A percentile compares a stretch with the other conserved stretches of the same genome.
Conservation (phyloP, 2,329 filamentous ascomycete genomes). For the Pyricularia sp. region DNA sequence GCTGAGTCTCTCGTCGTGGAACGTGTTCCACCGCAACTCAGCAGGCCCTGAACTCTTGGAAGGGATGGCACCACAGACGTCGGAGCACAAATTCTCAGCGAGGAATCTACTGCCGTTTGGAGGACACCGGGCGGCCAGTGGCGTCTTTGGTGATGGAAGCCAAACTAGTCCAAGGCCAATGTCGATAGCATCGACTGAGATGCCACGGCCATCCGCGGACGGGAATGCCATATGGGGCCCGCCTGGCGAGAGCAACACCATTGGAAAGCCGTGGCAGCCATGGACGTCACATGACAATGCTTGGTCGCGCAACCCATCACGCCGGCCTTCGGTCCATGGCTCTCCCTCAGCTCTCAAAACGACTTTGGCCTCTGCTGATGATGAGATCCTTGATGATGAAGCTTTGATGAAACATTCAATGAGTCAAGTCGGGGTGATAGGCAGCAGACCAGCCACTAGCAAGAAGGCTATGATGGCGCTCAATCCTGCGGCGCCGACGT, state of each 20-base stretch:
- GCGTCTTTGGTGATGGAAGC: slow-evolving; percentile 43
- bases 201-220: slow-evolving; percentile 71
- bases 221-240: slow-evolving; percentile 66
- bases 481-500: slow-evolving; percentile 84
- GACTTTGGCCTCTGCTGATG: slow-evolving; percentile 52
- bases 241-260: slow-evolving; percentile 24
- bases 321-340: slow-evolving; percentile 72
- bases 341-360: slow-evolving; percentile 56
- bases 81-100: slow-evolving; percentile 25
- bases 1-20: slow-evolving; percentile 51
- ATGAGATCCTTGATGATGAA: slow-evolving; percentile 52
- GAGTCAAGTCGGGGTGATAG: slow-evolving; percentile 62
- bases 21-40: slow-evolving; percentile 45
- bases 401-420: slow-evolving; percentile 42
- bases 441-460: slow-evolving; percentile 55
- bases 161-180: slow-evolving; percentile 54
- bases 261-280: slow-evolving; percentile 38
- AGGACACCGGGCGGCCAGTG: slow-evolving; percentile 35
- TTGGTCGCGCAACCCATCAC: slow-evolving; percentile 62
- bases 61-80: slow-evolving; percentile 18
- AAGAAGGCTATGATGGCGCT: slow-evolving; percentile 50
- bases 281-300: slow-evolving; percentile 52
- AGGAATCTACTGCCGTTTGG: slow-evolving; percentile 37
- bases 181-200: slow-evolving; percentile 59
- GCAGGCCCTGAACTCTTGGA: slow-evolving; percentile 34